Evolutionary conservation across 2,329 filamentous ascomycete species (phyloP).

Genomic region (Byssoonygena ceratinophila): DNA sequence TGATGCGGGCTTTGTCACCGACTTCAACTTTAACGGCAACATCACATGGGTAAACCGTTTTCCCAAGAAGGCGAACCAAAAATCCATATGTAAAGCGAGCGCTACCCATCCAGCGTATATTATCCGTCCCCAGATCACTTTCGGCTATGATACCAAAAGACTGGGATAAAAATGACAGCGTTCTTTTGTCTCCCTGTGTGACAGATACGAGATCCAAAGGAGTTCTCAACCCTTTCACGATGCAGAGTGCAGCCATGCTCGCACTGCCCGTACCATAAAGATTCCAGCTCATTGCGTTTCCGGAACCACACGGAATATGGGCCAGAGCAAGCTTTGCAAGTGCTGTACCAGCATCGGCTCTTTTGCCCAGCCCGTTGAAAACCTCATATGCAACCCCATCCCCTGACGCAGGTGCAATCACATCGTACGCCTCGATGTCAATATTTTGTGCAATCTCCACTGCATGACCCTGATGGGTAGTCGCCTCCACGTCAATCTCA

Average conservation of each 20-base stretch:
- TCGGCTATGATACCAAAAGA: slow-evolving; percentile 84
- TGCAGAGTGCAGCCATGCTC: slow-evolving; percentile 64
- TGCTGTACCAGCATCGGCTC: slow-evolving; percentile 62
- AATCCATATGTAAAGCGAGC: slow-evolving; percentile 78
- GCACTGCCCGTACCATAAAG: slow-evolving; percentile 69
- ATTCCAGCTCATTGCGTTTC: slow-evolving; percentile 89
- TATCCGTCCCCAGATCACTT: slow-evolving; percentile 76
- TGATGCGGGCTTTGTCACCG: slow-evolving; percentile 62
- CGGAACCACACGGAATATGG: slow-evolving; percentile 83
- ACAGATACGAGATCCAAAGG: slow-evolving; percentile 78
- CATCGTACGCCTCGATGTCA: slow-evolving; percentile 71
- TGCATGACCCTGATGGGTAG: slow-evolving; percentile 64
- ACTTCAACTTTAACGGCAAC: slow-evolving; percentile 75
- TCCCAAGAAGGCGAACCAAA: slow-evolving; percentile 61
- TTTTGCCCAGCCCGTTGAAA: slow-evolving; percentile 79
- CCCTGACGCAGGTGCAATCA: slow-evolving; percentile 78
- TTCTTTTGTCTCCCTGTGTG: slow-evolving; percentile 65
- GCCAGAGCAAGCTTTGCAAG: slow-evolving; percentile 68
- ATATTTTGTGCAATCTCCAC: slow-evolving; percentile 63
- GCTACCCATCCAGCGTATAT: slow-evolving; percentile 85
- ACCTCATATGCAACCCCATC: slow-evolving; percentile 88
- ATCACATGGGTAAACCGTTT: slow-evolving; percentile 78
- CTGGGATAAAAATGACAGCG: slow-evolving; percentile 82
- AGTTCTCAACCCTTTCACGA: slow-evolving; percentile 79
- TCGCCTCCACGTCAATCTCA: slow-evolving; percentile 60